phyloP scores from a whole-genome alignment of 345 rosid species.

The Draba incana region DNA sequence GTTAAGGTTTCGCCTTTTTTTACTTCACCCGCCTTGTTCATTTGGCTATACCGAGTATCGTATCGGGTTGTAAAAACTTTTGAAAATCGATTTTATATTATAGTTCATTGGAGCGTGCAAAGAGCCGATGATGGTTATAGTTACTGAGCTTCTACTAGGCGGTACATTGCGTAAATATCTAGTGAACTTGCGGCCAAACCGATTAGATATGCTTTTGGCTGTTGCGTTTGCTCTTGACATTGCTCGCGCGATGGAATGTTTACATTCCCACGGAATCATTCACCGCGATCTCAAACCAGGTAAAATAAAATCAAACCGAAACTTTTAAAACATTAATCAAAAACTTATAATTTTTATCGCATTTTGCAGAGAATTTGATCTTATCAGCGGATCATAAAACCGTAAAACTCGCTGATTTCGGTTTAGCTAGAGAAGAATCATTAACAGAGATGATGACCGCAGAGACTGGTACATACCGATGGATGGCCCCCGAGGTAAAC shows the following conservation, averaged over 20 bases:
- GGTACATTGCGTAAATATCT: conserved; percentile 90
- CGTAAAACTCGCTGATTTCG: conserved; percentile 95
- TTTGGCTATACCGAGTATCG: background rate
- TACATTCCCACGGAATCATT: conserved; percentile 94
- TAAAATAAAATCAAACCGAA: conserved; percentile 28
- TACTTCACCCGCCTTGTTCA: background rate
- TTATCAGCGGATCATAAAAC: conserved; percentile 84
- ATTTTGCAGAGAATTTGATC: conserved; percentile 80
- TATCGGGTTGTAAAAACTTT: conserved; percentile 7
- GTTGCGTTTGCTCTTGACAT: conserved; percentile 90
- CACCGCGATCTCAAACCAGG: conserved; percentile 99
- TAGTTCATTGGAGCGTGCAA: conserved; percentile 99
- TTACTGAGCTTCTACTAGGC: conserved; percentile 85
- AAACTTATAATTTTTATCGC: conserved; percentile 14
- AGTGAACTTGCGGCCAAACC: conserved; percentile 64
- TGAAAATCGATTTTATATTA: conserved; percentile 38
- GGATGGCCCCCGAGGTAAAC: conserved; percentile 99
- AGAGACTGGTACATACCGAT: conserved; percentile 97
- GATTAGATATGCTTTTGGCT: conserved; percentile 71
- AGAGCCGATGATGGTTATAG: conserved; percentile 95
- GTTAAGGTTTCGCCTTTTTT: conserved; percentile 65
- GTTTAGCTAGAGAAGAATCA: conserved; percentile 98
- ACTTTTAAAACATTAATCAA: background rate
- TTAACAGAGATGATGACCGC: conserved; percentile 99
- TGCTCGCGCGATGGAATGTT: conserved; percentile 99